Base-by-base conservation (phyloP, 345 rosid genomes). In the Cardiospermum halicacabum region DNA sequence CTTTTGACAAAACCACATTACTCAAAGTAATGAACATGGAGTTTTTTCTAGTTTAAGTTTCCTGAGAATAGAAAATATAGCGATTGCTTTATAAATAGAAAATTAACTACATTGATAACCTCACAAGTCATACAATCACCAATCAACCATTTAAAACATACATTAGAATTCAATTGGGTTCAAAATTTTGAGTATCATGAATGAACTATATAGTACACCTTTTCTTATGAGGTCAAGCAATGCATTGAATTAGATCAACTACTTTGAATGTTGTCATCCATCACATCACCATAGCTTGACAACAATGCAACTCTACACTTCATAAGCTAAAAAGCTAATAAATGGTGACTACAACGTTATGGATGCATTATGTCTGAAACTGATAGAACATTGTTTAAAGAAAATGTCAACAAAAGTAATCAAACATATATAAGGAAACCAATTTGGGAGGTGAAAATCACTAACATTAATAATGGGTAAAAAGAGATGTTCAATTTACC, bases 401-500 rank as follows among this genome's bases (percentile, higher is more conserved):
- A n/a, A 34, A 53, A 36, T 64, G 34, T 36, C 58, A 36, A 51
- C 45, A 36, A 49, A 37, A 37, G 53, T 50, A 63, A 32, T 37
- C 25, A 16, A n/a, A 2, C 18, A 55, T 2, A 1, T 10, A n/a
- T n/a, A n/a, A 43, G 22, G 56, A 56, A 45, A 3, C 15, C 34
- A 11, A 40, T 25, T 7, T 51, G n/a, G n/a, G n/a, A n/a, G 24
- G 42, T 2, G 3, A n/a, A 56, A 55, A 66, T 28, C 34, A 2
- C 25, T 21, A 25, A 56, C 31, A 56, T 31, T 31, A 28, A 28
- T 42, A 18, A 26, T 5, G 11, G 48, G 13, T n/a, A n/a, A 3
- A 40, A 42, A 27, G 18, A 18, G 30, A 3, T 19, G 55, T 45
- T 47, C 61, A 62, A 56, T 45, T 21, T 45, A 56, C 27, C 55